These are phyloP conservation scores for Perilla frutescens DNA, from an alignment of 257 asterid species.

Conservation along the genomic window DNA sequence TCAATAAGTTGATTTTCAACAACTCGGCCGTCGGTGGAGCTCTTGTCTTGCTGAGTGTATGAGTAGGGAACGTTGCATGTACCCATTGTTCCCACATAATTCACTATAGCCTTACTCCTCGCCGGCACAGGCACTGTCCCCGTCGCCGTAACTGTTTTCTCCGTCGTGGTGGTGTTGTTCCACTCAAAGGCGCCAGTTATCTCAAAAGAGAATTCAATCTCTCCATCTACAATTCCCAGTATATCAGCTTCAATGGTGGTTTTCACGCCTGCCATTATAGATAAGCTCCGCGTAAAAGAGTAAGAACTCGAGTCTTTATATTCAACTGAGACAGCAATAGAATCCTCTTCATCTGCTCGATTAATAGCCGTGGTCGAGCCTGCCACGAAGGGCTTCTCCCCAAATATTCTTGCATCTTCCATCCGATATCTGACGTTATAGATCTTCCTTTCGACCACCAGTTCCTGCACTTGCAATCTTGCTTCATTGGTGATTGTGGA, in stretches of 20 bases:
- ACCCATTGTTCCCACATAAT: not conserved
- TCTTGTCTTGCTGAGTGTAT: constrained; percentile 1
- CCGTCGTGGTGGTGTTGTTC: not conserved
- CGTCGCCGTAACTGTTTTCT: not conserved
- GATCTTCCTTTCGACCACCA: not conserved
- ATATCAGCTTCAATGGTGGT: not conserved
- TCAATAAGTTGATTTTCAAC: not conserved
- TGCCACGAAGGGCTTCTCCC: not conserved
- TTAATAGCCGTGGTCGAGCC: not conserved
- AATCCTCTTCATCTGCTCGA: not conserved
- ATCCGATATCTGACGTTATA: not conserved
- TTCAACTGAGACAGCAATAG: not conserved
- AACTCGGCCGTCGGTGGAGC: not conserved
- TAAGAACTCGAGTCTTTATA: not conserved
- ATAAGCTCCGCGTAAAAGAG: not conserved
- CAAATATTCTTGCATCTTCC: not conserved
- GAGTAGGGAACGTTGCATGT: constrained; percentile 9
- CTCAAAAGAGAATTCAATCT: not conserved
- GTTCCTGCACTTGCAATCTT: not conserved
- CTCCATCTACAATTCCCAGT: not conserved
- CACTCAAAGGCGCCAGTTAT: not conserved
- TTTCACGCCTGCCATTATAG: not conserved
- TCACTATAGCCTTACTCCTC: not conserved
- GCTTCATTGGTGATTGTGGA: not conserved
- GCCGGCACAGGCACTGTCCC: not conserved